Evolutionary conservation across 139 green algal genomes (phyloP).

Genomic region (Tetratostichococcus sp.): DNA sequence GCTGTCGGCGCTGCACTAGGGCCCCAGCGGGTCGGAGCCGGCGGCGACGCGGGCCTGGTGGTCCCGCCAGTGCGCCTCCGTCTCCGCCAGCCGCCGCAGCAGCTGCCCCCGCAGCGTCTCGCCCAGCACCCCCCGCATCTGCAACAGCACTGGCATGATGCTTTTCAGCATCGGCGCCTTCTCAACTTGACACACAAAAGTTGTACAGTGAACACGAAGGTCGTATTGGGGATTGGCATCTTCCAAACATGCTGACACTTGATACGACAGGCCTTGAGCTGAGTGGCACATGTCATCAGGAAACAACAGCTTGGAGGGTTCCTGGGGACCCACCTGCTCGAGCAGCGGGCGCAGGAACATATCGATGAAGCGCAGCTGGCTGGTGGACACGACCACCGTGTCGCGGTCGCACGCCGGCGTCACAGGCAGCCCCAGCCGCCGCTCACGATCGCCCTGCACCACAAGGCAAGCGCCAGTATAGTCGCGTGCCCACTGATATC

Average conservation of each 20-base stretch:
- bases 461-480: not conserved
- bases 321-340: not conserved
- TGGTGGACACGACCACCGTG: slow-evolving; percentile 14
- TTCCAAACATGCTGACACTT: no score
- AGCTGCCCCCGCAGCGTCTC: not conserved
- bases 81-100: not conserved
- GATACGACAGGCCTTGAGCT: no score
- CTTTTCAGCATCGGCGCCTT: no score
- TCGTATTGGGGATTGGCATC: no score
- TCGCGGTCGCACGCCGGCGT: slow-evolving; percentile 16
- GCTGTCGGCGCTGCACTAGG: not conserved
- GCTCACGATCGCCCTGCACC: slow-evolving; percentile 16
- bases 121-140: not conserved
- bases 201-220: no score
- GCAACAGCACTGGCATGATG: not conserved
- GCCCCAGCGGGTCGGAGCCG: not conserved
- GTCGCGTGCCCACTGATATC: no score
- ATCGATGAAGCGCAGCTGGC: slow-evolving; percentile 21
- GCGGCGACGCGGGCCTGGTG: not conserved
- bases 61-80: not conserved
- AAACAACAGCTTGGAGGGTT: no score
- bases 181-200: no score
- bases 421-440: slow-evolving; percentile 3
- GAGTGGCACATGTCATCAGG: no score
- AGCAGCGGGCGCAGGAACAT: slow-evolving; percentile 12